Base-by-base conservation (phyloP, 768 basidiomycete species). In the Dentipellis fragilis region DNA sequence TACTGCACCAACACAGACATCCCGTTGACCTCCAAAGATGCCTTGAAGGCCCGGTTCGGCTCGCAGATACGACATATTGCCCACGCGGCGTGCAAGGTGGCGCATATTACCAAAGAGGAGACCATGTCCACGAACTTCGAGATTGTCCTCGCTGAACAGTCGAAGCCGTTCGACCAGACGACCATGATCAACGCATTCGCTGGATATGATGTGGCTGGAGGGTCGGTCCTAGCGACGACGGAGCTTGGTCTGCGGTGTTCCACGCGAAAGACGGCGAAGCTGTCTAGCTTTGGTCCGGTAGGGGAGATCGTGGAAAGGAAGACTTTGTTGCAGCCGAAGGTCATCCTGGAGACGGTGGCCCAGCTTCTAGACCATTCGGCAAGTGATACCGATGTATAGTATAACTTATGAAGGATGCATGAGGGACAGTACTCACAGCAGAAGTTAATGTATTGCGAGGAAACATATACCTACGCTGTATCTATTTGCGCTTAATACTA, bases 41-140 rank as follows among this genome's bases (percentile, higher is more conserved):
- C 63, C 1, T 71, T 81, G 21, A 76, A 77, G 50, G 63, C 69
- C 5, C 75, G 76, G 22, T 85, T 82, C 58, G 75, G 75, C 22
- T 70, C 80, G 35, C 85, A 85, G 63, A 77, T 89, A 9, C 77
- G 76, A 19, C 77, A 84, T 16, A 83, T 90, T 45, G 80, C 85
- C 10, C 78, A 76, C 52, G 74, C 84, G 0, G 83, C 83, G 19
- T 78, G 79, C 64, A 75, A 75, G 57, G 71, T 90, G 34, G 84
- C 85, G 10, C 77, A 74, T 50, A 79, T 87, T 40, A 77, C 79
- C 37, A 73, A 80, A 50, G 86, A 90, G 62, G 87, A 88, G 57
- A 87, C 88, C 63, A 78, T 90, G 73, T 85, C 83, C 2, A 85
- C 87, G 2, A 81, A 77, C 56, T 90, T 89, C 62, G 85, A 89